These are phyloP conservation scores for Floccularia luteovirens DNA, from an alignment of 768 basidiomycete species.

Conservation along the genomic window DNA sequence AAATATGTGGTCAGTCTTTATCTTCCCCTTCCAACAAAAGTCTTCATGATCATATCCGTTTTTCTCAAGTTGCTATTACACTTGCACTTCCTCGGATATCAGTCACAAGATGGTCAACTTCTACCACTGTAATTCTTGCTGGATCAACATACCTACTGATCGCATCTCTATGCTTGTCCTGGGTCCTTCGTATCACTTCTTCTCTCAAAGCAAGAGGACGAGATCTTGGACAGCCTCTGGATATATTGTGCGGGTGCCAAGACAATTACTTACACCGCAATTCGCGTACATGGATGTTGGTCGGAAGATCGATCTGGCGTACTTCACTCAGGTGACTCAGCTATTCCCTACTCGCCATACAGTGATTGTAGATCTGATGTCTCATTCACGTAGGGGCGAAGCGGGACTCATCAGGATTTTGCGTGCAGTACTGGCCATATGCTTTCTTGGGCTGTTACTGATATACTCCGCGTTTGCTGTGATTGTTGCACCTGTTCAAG, in stretches of 20 bases:
- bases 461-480: slow-evolving; percentile 1
- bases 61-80: not conserved
- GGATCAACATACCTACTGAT: not conserved
- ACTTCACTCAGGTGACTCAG: not conserved
- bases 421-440: slow-evolving; percentile 1
- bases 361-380: not conserved
- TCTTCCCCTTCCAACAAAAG: no score
- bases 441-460: not conserved
- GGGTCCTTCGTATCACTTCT: not conserved
- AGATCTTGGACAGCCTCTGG: not conserved
- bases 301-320: not conserved
- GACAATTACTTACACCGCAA: not conserved
- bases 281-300: not conserved
- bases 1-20: not conserved
- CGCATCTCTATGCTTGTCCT: not conserved
- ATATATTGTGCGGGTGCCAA: not conserved
- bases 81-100: not conserved
- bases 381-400: slow-evolving; percentile 1
- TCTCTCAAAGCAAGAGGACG: not conserved
- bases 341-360: not conserved
- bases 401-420: not conserved
- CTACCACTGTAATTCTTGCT: not conserved
- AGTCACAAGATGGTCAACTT: not conserved
- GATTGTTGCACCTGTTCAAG: slow-evolving; percentile 4
- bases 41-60: not conserved